These are phyloP conservation scores for Orobanche coerulescens DNA, from an alignment of 257 asterid species.

Conservation along the genomic window DNA sequence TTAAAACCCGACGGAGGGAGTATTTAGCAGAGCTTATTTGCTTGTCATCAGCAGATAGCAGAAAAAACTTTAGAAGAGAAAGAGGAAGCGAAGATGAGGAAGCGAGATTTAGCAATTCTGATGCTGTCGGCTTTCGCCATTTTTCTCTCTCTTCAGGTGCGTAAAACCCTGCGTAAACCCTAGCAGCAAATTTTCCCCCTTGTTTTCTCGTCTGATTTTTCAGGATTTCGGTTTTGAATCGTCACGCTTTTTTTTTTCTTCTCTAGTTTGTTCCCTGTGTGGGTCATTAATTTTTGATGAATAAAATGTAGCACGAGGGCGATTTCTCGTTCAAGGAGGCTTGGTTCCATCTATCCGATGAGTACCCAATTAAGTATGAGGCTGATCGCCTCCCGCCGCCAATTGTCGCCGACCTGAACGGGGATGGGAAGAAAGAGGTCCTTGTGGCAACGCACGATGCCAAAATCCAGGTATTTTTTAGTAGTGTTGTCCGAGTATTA, in stretches of 20 bases:
- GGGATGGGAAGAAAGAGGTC: constrained; percentile 87
- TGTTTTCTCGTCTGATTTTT: neutral
- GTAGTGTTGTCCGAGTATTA: neutral
- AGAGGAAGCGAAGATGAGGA: constrained; percentile 57
- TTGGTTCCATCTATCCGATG: constrained; percentile 87
- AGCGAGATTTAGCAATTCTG: constrained; percentile 87
- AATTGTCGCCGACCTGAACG: constrained; percentile 87
- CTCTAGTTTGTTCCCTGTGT: too few relatives aligned
- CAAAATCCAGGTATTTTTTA: constrained; percentile 60
- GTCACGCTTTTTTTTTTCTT: too few relatives aligned
- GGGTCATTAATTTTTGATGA: constrained; percentile 9
- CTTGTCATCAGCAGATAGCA: neutral
- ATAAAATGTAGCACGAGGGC: constrained; percentile 74
- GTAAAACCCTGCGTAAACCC: constrained; percentile 23
- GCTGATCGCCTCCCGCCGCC: constrained; percentile 97
- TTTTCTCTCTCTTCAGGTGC: constrained; percentile 95
- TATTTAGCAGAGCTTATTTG: neutral
- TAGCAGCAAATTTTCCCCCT: neutral
- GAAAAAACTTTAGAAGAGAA: neutral
- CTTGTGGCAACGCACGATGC: constrained; percentile 97
- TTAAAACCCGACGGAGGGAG: too few relatives aligned
- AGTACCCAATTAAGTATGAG: constrained; percentile 85
- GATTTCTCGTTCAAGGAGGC: constrained; percentile 96
- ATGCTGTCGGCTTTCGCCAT: constrained; percentile 97
- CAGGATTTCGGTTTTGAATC: neutral